phyloP scores from a whole-genome alignment of 345 rosid species.

The Eutrema japonicum region DNA sequence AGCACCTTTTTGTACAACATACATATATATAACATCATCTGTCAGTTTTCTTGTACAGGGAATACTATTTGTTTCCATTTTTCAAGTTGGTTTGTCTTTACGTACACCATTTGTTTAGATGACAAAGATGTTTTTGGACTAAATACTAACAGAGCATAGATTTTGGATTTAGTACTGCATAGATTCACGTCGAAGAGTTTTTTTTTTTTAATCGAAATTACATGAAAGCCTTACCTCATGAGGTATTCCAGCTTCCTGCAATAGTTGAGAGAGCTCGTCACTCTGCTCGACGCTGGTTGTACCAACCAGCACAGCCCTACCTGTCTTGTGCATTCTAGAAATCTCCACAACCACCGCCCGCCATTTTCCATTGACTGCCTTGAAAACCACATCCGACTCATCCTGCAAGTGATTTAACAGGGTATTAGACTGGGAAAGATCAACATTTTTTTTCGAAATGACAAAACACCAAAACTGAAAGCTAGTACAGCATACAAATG shows the following conservation, averaged over 20 bases:
- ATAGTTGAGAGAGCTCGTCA: constrained; percentile 80
- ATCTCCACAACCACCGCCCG: constrained; percentile 94
- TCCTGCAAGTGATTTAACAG: constrained; percentile 64
- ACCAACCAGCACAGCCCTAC: constrained; percentile 94
- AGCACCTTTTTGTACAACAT: constrained; percentile 66
- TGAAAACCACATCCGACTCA: constrained; percentile 96
- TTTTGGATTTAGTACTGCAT: constrained; percentile 1
- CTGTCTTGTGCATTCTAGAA: constrained; percentile 91
- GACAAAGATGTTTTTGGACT: not conserved
- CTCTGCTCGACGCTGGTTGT: constrained; percentile 99
- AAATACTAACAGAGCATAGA: not conserved
- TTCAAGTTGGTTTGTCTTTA: not conserved
- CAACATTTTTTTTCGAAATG: not conserved
- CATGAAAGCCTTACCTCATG: constrained; percentile 70
- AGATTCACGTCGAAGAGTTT: not conserved
- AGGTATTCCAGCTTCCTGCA: constrained; percentile 81
- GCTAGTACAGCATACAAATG: constrained; percentile 11
- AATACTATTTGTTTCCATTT: constrained; percentile 11
- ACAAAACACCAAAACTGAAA: constrained; percentile 18
- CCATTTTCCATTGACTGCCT: constrained; percentile 93
- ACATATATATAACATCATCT: constrained; percentile 29
- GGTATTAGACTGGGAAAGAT: constrained; percentile 10
- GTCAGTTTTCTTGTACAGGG: constrained; percentile 32
- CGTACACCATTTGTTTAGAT: constrained; percentile 4
- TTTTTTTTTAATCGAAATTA: not conserved